phyloP scores from a whole-genome alignment of 345 rosid genomes.

The Cochlearia excelsa region DNA sequence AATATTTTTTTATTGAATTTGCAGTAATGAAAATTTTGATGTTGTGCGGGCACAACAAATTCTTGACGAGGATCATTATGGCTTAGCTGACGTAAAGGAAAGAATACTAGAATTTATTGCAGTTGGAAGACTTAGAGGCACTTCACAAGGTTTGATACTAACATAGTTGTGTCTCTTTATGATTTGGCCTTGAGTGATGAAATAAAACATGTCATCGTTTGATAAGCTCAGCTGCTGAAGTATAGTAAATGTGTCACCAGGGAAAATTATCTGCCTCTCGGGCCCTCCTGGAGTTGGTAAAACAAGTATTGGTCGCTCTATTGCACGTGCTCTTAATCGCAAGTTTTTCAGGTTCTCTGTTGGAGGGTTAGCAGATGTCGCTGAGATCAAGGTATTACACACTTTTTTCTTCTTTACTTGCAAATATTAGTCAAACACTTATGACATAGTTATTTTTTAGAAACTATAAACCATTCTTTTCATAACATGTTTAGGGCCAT shows the following conservation, averaged over 20 bases:
- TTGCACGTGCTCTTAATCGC: constrained; percentile 87
- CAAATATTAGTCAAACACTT: constrained; percentile 1
- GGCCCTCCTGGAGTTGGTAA: constrained; percentile 99
- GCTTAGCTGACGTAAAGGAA: constrained; percentile 95
- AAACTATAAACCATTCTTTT: constrained; percentile 19
- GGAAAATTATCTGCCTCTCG: constrained; percentile 95
- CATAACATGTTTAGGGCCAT: constrained; percentile 68
- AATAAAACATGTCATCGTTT: neutral
- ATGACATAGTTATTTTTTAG: neutral
- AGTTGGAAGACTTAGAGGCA: constrained; percentile 97
- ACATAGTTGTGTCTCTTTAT: constrained; percentile 11
- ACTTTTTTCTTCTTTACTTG: too few relatives aligned
- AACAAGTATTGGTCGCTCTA: constrained; percentile 91
- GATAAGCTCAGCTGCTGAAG: constrained; percentile 19
- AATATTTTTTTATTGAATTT: constrained; percentile 19
- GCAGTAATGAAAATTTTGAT: constrained; percentile 97
- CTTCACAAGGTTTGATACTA: constrained; percentile 68
- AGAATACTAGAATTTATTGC: constrained; percentile 97
- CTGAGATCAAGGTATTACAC: constrained; percentile 73
- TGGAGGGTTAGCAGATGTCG: constrained; percentile 87
- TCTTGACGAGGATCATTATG: constrained; percentile 99
- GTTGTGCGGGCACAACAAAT: constrained; percentile 75
- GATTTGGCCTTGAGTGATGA: constrained; percentile 25
- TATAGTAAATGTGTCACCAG: constrained; percentile 43
- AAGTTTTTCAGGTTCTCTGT: constrained; percentile 88